These are phyloP conservation scores for Ramaria rubella DNA, from an alignment of 768 basidiomycete genomes.

Conservation along the genomic window DNA sequence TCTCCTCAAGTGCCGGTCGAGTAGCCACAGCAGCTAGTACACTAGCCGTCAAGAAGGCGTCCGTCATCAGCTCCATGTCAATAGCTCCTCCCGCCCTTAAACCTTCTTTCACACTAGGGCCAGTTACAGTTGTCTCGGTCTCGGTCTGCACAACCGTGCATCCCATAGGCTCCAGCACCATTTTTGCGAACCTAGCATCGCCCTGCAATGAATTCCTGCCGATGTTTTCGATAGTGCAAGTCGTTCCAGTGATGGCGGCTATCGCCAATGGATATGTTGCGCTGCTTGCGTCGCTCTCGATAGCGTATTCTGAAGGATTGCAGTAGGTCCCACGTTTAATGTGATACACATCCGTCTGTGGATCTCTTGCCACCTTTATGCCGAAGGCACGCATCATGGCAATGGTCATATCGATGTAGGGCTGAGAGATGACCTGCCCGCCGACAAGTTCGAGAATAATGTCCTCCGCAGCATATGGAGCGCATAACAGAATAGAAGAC, in stretches of 20 bases:
- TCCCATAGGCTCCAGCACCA: constrained; percentile 92
- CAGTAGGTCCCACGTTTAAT: constrained; percentile 65
- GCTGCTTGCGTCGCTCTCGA: constrained; percentile 92
- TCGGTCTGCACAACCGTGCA: constrained; percentile 84
- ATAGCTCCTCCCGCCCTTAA: constrained; percentile 80
- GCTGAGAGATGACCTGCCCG: constrained; percentile 95
- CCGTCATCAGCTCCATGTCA: constrained; percentile 99
- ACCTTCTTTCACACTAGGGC: constrained; percentile 67
- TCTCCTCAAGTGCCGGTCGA: constrained; percentile 30
- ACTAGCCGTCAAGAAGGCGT: constrained; percentile 94
- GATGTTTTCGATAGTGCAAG: constrained; percentile 90
- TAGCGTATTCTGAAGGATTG: constrained; percentile 76
- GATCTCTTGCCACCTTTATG: constrained; percentile 61
- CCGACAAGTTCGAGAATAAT: constrained; percentile 87
- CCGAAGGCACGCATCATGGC: constrained; percentile 97
- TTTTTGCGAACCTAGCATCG: constrained; percentile 93
- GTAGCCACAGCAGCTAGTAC: constrained; percentile 82
- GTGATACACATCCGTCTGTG: constrained; percentile 73
- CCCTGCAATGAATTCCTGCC: constrained; percentile 89
- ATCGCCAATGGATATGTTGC: constrained; percentile 97
- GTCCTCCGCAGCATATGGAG: constrained; percentile 83
- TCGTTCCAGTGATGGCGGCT: constrained; percentile 95
- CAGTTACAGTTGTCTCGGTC: constrained; percentile 85
- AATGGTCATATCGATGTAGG: constrained; percentile 99
- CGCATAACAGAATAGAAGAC: constrained; percentile 92